Evolutionary conservation across 176 grass and related monocot species (phyloP), one percentile per base, ranked within the genome.

Genomic region (Carex scoparia): DNA sequence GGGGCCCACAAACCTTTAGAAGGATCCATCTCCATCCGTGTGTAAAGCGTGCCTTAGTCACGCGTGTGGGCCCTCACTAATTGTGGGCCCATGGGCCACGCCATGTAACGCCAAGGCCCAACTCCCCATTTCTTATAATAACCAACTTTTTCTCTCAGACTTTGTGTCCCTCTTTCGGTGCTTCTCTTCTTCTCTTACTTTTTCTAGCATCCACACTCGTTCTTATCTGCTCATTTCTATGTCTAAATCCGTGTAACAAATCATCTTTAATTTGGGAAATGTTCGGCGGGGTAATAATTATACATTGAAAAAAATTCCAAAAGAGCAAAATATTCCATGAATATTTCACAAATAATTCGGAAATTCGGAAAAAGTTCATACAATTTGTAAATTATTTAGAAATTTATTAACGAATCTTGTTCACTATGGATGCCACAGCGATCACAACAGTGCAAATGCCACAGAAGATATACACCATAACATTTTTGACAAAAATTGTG

Each of bases 11-110:
- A 30, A 15, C 40, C 88, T 92, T 92, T 88, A 84, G 92, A 94
- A 94, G 90, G 68, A 92, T 94, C 92, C 87, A 90, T 94, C 90
- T 94, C 92, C 87, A 94, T 94, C 89, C 61, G 68, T 55, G 86
- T 69, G 67, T 57, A 91, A 88, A 87, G 88, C 77, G 51, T 54
- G 72, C 54, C 81, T 4, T 48, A 65, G 31, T 84, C 87, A 87
- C 86, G 86, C 85, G 35, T 31, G 89, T 86, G 90, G 88, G 85
- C 90, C 92, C 92, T 10, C n/a, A 46, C 59, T 16, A 32, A 10
- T 2, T 16, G 44, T 13, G 81, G 84, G 83, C 86, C 86, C 84
- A 67, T 82, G 89, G 94, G 87, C 94, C 91, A 93, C 91, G 88
- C 93, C 93, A 78, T 42, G 77, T 80, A 88, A 85, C 42, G 84